Evolutionary conservation across 306 rosid species (phyloP).

Genomic region (Parietaria judaica): DNA sequence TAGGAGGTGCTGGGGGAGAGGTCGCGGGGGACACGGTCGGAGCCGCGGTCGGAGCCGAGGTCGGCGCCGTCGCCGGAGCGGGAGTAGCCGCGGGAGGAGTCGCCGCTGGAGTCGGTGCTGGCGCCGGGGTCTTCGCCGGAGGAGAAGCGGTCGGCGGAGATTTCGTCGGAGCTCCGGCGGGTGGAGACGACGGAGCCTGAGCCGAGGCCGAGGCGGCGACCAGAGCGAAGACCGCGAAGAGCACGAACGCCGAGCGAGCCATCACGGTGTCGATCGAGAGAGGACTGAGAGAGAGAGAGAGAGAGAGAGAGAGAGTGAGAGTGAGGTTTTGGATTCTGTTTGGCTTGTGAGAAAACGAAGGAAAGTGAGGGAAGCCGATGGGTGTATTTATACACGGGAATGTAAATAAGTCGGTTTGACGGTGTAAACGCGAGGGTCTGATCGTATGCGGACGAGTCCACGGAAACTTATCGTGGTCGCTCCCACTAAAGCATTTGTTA

Average conservation of each 20-base stretch:
- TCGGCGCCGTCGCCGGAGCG: slow-evolving; percentile 3
- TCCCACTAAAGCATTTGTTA: background rate
- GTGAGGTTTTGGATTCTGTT: background rate
- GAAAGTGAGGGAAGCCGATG: background rate
- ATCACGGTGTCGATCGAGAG: slow-evolving; percentile 13
- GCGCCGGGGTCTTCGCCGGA: slow-evolving; percentile 20
- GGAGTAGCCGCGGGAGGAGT: slow-evolving; percentile 16
- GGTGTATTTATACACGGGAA: slow-evolving; percentile 2
- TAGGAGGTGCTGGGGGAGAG: slow-evolving; percentile 24
- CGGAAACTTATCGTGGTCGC: slow-evolving; percentile 6
- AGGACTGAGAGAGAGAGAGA: background rate
- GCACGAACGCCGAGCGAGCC: slow-evolving; percentile 37
- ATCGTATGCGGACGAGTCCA: slow-evolving; percentile 8
- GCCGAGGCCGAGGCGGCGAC: slow-evolving; percentile 32
- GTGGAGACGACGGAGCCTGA: slow-evolving; percentile 33
- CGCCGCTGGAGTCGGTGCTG: slow-evolving; percentile 13
- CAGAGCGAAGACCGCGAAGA: slow-evolving; percentile 23
- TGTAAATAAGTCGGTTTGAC: slow-evolving; percentile 22
- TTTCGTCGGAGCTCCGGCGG: slow-evolving; percentile 24
- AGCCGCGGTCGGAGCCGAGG: slow-evolving; percentile 20
- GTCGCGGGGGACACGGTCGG: slow-evolving; percentile 15
- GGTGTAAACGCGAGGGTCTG: slow-evolving; percentile 11
- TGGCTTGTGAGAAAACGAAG: background rate
- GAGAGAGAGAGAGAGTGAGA: background rate
- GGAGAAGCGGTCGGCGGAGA: slow-evolving; percentile 16